phyloP scores from a whole-genome alignment of 2,329 filamentous ascomycete species.

The Atkinsonella hypoxylon region DNA sequence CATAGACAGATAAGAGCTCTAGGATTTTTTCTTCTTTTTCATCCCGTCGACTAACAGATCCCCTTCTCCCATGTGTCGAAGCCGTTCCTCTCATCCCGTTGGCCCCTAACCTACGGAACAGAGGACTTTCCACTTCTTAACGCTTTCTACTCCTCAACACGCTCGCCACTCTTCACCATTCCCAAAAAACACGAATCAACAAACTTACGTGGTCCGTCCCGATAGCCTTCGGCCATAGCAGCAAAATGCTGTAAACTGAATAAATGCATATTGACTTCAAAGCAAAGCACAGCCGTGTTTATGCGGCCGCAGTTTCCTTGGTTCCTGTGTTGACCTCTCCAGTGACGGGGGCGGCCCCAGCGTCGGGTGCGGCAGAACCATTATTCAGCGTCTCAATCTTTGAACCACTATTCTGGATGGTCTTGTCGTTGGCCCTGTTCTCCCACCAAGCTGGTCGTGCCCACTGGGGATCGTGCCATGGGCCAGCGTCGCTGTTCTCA shows the following conservation, averaged over 20 bases:
- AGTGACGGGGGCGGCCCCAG: conserved; percentile 17
- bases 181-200: background rate
- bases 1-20: background rate
- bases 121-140: background rate
- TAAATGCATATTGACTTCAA: background rate
- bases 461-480: conserved; percentile 65
- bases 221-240: background rate
- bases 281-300: background rate
- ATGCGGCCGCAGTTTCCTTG: conserved; percentile 15
- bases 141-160: conserved; percentile 1
- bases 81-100: background rate
- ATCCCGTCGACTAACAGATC: background rate
- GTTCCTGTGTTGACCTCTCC: conserved; percentile 19
- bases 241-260: background rate
- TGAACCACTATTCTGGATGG: conserved; percentile 28
- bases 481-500: conserved; percentile 75
- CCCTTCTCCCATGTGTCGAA: background rate
- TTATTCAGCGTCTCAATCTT: conserved; percentile 23
- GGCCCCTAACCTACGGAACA: background rate
- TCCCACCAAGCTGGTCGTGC: conserved; percentile 53
- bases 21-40: background rate
- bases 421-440: conserved; percentile 28
- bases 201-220: background rate
- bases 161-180: background rate
- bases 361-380: conserved; percentile 10